phyloP scores from a whole-genome alignment of 2,329 filamentous ascomycete species.

The Beauveria sp. region DNA sequence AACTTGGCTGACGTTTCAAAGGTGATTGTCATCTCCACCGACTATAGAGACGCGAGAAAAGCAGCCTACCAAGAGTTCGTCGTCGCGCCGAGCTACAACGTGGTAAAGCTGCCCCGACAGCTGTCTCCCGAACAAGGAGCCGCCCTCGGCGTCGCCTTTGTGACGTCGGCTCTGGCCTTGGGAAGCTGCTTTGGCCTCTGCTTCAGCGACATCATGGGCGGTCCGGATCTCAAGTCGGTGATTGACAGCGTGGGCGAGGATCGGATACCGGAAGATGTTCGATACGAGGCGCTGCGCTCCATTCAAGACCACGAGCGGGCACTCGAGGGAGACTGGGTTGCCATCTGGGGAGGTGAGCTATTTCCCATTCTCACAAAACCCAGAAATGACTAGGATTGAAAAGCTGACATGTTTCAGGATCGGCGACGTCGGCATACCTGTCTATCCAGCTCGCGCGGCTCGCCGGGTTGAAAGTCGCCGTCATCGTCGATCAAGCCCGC shows the following conservation, averaged over 20 bases:
- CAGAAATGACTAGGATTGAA: too few species aligned
- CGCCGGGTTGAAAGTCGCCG: slow-evolving; percentile 56
- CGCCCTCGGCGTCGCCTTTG: slow-evolving; percentile 63
- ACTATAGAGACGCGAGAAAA: slow-evolving; percentile 66
- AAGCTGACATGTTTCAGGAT: slow-evolving; percentile 36
- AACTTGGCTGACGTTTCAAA: slow-evolving; percentile 19
- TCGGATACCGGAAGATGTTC: slow-evolving; percentile 52
- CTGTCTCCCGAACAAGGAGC: slow-evolving; percentile 49
- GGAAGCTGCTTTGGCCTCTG: slow-evolving; percentile 64
- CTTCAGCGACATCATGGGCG: slow-evolving; percentile 43
- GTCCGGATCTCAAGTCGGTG: slow-evolving; percentile 51
- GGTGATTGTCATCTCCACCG: slow-evolving; percentile 61
- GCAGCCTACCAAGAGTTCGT: slow-evolving; percentile 65
- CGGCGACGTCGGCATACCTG: slow-evolving; percentile 61
- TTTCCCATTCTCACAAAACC: neutral
- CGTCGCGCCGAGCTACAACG: slow-evolving; percentile 57
- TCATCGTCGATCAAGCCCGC: slow-evolving; percentile 58
- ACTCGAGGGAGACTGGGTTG: slow-evolving; percentile 58
- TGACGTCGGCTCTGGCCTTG: slow-evolving; percentile 58
- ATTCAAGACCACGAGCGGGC: slow-evolving; percentile 47
- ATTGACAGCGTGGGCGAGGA: slow-evolving; percentile 39
- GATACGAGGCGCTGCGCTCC: slow-evolving; percentile 52
- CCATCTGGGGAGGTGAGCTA: slow-evolving; percentile 60
- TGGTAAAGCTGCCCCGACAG: slow-evolving; percentile 50
- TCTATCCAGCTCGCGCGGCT: slow-evolving; percentile 61